Percentiles rank a stretch among this genome's conserved stretches.
These are phyloP conservation scores for Mortierella sp. DNA, from an alignment of 371 early-diverging fungal genomes.

Conservation along the genomic window DNA sequence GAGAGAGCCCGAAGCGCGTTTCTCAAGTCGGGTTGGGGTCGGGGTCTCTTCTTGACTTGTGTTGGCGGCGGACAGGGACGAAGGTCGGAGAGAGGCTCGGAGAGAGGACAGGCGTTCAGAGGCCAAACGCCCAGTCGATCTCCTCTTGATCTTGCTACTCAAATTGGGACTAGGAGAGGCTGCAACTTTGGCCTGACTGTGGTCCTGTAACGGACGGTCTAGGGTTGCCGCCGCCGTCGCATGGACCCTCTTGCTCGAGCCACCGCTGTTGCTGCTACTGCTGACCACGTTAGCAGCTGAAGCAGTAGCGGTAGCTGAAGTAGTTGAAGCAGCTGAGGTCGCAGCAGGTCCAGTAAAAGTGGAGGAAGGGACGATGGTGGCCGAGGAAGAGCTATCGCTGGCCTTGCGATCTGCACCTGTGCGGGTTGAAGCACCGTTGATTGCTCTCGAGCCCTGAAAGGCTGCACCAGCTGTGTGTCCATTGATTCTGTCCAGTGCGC, in stretches of 20 bases:
- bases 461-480: conserved; percentile 10
- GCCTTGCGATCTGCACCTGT: not conserved
- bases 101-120: not conserved
- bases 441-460: too few species aligned
- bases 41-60: not conserved
- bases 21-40: conserved; percentile 5
- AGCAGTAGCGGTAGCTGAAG: not conserved
- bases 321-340: not conserved
- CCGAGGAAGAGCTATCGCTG: not conserved
- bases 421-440: too few species aligned
- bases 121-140: conserved; percentile 17
- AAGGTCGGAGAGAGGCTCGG: too few species aligned
- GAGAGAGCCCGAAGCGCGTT: conserved; percentile 32
- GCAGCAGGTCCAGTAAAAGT: not conserved
- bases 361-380: too few species aligned
- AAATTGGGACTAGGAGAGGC: not conserved
- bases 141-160: conserved; percentile 21
- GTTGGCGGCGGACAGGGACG: conserved; percentile 11
- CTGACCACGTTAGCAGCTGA: not conserved
- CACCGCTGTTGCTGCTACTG: conserved; percentile 2
- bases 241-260: not conserved
- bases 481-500: conserved; percentile 42
- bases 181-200: not conserved
- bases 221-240: not conserved
- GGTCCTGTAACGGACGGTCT: not conserved